Base-by-base conservation (phyloP, 768 basidiomycete species). In the Trametes cinnabarina region DNA sequence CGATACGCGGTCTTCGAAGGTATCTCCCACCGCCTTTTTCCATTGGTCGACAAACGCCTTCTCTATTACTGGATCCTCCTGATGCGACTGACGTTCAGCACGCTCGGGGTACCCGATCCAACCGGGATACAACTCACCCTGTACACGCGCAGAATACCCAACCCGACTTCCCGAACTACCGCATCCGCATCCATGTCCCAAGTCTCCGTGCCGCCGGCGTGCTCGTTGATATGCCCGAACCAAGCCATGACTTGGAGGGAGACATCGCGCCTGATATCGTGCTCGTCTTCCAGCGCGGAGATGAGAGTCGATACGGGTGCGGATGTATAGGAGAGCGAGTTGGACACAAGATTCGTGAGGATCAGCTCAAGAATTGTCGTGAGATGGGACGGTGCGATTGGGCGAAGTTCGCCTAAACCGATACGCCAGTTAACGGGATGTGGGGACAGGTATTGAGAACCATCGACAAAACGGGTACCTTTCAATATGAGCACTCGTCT, bases 1-100 rank as follows among this genome's bases (percentile, higher is more conserved):
- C 19, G 83, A 78, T n/a, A 92, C 83, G 3, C 72, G 53, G 2
- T 78, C 70, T 54, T 81, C 81, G 67, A 92, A 96, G 3, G 83
- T 79, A 68, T 95, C 92, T 1, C 94, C 93, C 1, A 94, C 88
- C 9, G 80, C 77, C 0, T 71, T 69, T 55, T 80, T 84, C 96
- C 96, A 98, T 53, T 79, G 79, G 0, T 66, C 60, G 20, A 92
- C 47, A 51, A 97, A 84, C 1, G 75, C 76, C 4, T 75, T 76
- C 60, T 83, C 78, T 2, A 73, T 65, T 15, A 92, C 79, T 0
- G 86, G 74, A 1, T 85, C 81, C 46, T 85, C 76, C 89, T 93
- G 37, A 12, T 57, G 26, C 14, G 47, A 43, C 15, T 39, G 4
- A 14, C n/a, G n/a, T n/a, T n/a, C n/a, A n/a, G n/a, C n/a, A n/a